These are phyloP conservation scores for Inonotus hispidus DNA, from an alignment of 1,284 basidiomycete genomes.

Conservation along the genomic window DNA sequence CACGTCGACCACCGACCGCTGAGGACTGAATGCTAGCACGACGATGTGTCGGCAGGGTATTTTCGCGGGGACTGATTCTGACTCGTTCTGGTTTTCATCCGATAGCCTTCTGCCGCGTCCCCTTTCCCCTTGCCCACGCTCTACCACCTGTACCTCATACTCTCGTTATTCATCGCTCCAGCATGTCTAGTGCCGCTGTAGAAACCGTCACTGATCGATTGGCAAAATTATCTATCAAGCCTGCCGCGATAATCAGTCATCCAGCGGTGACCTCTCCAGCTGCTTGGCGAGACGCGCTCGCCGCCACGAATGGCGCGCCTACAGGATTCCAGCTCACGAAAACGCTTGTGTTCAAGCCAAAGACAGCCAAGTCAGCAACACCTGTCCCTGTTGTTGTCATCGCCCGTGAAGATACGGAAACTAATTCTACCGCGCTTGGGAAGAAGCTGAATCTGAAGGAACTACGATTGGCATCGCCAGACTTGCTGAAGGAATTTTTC, in stretches of 20 bases:
- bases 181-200: slow-evolving; percentile 7
- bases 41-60: slow-evolving; percentile 9
- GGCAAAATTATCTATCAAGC: slow-evolving; percentile 42
- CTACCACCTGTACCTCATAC: slow-evolving; percentile 10
- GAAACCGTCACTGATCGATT: slow-evolving; percentile 6
- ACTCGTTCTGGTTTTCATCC: slow-evolving; percentile 4
- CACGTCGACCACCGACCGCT: background rate
- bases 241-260: slow-evolving; percentile 48
- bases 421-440: slow-evolving; percentile 67
- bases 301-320: slow-evolving; percentile 35
- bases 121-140: slow-evolving; percentile 16
- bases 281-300: slow-evolving; percentile 62
- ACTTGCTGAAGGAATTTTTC: slow-evolving; percentile 85
- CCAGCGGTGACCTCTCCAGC: slow-evolving; percentile 54
- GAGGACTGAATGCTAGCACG: slow-evolving; percentile 13
- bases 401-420: slow-evolving; percentile 80
- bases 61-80: slow-evolving; percentile 1
- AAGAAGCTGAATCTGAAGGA: slow-evolving; percentile 89
- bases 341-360: slow-evolving; percentile 86
- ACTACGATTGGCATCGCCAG: slow-evolving; percentile 82
- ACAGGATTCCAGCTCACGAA: slow-evolving; percentile 68
- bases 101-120: slow-evolving; percentile 15
- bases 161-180: slow-evolving; percentile 14
- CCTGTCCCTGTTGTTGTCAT: slow-evolving; percentile 86
- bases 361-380: slow-evolving; percentile 83